A percentile compares a stretch with the other conserved stretches of the same genome.
Conservation (phyloP, 129 eudicot species). For the Erigeron canadensis region DNA sequence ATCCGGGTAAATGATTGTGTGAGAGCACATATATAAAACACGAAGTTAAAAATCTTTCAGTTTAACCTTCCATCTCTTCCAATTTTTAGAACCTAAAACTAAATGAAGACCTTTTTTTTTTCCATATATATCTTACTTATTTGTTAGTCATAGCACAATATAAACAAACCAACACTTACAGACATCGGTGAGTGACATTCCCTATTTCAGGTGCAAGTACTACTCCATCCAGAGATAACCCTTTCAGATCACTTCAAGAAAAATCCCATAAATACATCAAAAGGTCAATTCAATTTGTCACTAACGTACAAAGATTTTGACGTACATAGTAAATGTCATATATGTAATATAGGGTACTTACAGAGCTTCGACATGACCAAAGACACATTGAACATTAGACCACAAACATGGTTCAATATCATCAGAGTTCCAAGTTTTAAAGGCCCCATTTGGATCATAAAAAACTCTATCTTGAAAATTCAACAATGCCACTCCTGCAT, state of each 20-base stretch:
- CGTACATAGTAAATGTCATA: not conserved
- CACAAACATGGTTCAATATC: conserved; percentile 66
- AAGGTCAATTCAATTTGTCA: not conserved
- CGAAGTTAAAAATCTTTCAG: not conserved
- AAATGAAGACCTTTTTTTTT: no score
- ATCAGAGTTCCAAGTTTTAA: conserved; percentile 56
- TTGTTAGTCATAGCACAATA: not conserved
- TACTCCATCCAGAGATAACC: conserved; percentile 61
- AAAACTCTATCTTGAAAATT: conserved; percentile 50
- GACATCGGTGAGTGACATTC: conserved; percentile 55
- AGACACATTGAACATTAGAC: conserved; percentile 71
- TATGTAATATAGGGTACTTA: conserved; percentile 35
- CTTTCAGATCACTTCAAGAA: conserved; percentile 65
- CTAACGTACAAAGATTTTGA: no score
- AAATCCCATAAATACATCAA: not conserved
- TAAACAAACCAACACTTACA: conserved; percentile 46
- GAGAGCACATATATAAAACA: conserved; percentile 50
- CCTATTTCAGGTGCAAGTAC: conserved; percentile 79
- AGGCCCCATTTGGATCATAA: conserved; percentile 57
- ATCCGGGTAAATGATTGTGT: conserved; percentile 62
- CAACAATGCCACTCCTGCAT: conserved; percentile 62
- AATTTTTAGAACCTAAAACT: not conserved
- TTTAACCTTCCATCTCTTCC: not conserved
- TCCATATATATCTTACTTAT: not conserved
- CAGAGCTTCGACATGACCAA: conserved; percentile 61